A percentile compares a stretch with the other conserved stretches of the same genome.
Conservation (phyloP, 805 yeast genomes). For the Teunomyces stri region DNA sequence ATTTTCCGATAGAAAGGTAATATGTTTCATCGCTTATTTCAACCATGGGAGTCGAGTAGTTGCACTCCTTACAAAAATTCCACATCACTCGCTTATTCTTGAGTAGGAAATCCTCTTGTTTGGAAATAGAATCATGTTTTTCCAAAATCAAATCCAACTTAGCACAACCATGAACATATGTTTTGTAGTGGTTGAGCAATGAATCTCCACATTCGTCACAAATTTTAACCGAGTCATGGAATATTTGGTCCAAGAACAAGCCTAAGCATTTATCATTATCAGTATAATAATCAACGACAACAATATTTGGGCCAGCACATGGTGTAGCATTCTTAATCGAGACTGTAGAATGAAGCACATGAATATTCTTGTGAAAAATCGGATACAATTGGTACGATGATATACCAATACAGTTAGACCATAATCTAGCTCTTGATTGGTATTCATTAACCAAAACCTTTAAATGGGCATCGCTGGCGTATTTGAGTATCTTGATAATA, state of each 20-base stretch:
- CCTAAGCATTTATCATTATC: constrained; percentile 91
- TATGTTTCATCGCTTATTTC: constrained; percentile 86
- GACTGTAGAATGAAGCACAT: constrained; percentile 77
- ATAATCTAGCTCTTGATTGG: constrained; percentile 44
- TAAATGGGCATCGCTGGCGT: constrained; percentile 31
- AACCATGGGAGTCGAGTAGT: constrained; percentile 67
- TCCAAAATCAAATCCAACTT: constrained; percentile 78
- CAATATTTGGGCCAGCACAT: constrained; percentile 86
- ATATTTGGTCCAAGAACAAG: constrained; percentile 77
- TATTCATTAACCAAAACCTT: constrained; percentile 52
- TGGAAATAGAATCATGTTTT: constrained; percentile 27
- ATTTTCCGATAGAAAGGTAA: constrained; percentile 91
- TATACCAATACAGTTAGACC: constrained; percentile 38
- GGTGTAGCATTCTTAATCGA: constrained; percentile 85
- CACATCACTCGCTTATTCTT: constrained; percentile 73
- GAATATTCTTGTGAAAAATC: constrained; percentile 68
- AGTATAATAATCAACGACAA: constrained; percentile 82
- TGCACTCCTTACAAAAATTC: constrained; percentile 86
- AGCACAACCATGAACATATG: constrained; percentile 86
- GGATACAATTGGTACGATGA: constrained; percentile 42
- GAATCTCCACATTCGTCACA: constrained; percentile 82
- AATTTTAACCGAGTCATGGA: constrained; percentile 58
- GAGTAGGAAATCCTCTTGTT: constrained; percentile 20
- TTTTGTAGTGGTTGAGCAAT: constrained; percentile 71
- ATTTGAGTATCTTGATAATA: constrained; percentile 35